Base-by-base conservation (phyloP, 768 basidiomycete genomes). In the Hortiboletus flavorubellus region DNA sequence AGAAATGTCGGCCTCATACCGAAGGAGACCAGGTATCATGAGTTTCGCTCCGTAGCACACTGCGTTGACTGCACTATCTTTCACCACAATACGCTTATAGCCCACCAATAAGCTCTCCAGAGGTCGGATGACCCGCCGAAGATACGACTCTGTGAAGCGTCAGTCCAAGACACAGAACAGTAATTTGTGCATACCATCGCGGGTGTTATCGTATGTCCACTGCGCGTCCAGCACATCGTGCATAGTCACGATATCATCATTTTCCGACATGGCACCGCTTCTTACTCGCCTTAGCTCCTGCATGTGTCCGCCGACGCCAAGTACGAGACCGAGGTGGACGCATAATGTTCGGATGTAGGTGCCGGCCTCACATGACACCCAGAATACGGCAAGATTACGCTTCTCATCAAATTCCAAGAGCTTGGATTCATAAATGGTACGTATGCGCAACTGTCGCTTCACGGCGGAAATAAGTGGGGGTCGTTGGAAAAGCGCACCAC, bases 241-340 rank as follows among this genome's bases (percentile, higher is more conserved):
- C 97, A 99, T 99, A 21, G 96, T 95, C 56, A 98, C 97, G 66
- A 98, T 93, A 63, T 94, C 94, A 68, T 98, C 96, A 69, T 92
- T 94, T 76, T 99, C 97, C 46, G 89, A 91, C 83, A 98, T 87
- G 46, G 95, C 96, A 65, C 97, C 97, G 68, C 89, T 92, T 60
- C 97, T 78, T 14, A 98, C 96, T 64, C 97, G 78, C 64, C 97
- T 81, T 55, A 99, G 80, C 72, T 99, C 97, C 75, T 99, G 96
- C 97, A 99, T 99, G 73, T 99, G 97, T n/a, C 95, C 97, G 23
- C 97, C 97, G 30, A 98, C 96, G 58, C 97, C 97, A 37, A 98
- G 78, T 40, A 99, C 58, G 49, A 99, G 79, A 55, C 97, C 97
- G 51, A 99, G 76, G 74, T 99, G 97, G 14, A 99, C 97, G 71